Evolutionary conservation across 306 rosid genomes (phyloP), one percentile per base, ranked within the genome.

Genomic region (Pyrus bretschneideri): DNA sequence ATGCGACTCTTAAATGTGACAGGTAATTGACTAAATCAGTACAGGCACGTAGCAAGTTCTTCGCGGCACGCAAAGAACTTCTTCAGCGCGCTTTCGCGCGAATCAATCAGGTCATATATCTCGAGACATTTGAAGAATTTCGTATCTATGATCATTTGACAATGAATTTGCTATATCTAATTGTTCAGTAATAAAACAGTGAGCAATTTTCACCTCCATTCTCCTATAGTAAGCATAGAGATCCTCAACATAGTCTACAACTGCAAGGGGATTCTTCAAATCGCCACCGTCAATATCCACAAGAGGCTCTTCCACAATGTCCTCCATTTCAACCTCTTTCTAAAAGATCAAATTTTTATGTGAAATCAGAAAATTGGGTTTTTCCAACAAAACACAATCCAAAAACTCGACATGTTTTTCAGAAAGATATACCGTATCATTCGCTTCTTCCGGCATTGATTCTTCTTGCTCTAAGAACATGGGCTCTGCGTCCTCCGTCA

Each of bases 271-370:
- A 52, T 92, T 89, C 52, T 82, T 77, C 13, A 80, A 80, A 83
- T 96, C 97, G 2, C 85, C n/a, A 45, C 62, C 22, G 74, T 96
- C 99, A 40, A 96, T 96, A 76, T 96, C 91, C 70, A 81, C 23
- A 70, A 95, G 22, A 4, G 91, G 88, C 77, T 89, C 95, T 38
- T 88, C 97, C 64, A 31, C 78, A 57, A 92, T 87, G 65, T 96
- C 99, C 79, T 92, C 96, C 99, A 96, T 96, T 81, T 96, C 98
- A 81, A 96, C 89, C 72, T 96, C 99, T 84, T 87, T 86, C 93
- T 88, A 76, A 30, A 57, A 86, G 9, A 62, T 45, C 11, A 2
- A 62, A 29, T 4, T 66, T 22, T 31, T 13, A 67, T 23, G 27
- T 11, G 42, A 25, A 35, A 22, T 51, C 9, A 60, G 57, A 58